Percentiles rank a stretch among this genome's conserved stretches.
These are phyloP conservation scores for Cynanchum wilfordii DNA, from an alignment of 257 asterid species.

Conservation along the genomic window DNA sequence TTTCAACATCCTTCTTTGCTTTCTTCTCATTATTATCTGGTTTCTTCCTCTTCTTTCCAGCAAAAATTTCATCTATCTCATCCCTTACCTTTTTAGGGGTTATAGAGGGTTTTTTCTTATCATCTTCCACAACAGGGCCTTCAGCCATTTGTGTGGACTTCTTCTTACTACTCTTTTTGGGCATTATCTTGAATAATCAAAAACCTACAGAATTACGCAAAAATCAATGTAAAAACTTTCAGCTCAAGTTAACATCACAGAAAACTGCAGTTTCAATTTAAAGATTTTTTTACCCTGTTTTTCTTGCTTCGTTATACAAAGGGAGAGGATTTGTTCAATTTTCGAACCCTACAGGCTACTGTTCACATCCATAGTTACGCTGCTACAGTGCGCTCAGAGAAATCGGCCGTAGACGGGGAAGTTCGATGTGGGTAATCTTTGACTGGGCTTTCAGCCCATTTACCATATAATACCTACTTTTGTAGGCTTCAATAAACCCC, in stretches of 20 bases:
- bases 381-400: too few relatives aligned
- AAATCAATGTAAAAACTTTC: not conserved
- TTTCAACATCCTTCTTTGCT: constrained; percentile 16
- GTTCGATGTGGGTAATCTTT: too few relatives aligned
- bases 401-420: too few relatives aligned
- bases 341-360: too few relatives aligned
- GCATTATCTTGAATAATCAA: constrained; percentile 14
- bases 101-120: constrained; percentile 21
- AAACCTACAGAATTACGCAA: not conserved
- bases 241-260: not conserved
- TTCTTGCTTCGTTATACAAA: too few relatives aligned
- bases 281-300: too few relatives aligned
- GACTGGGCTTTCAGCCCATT: too few relatives aligned
- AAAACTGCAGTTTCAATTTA: not conserved
- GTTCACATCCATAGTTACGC: too few relatives aligned
- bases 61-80: constrained; percentile 74
- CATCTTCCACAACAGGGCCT: constrained; percentile 3
- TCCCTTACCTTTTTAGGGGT: constrained; percentile 32
- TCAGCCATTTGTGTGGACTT: constrained; percentile 7
- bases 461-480: too few relatives aligned
- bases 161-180: constrained; percentile 21
- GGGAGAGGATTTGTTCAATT: too few relatives aligned
- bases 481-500: too few relatives aligned
- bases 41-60: constrained; percentile 49
- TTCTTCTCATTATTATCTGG: constrained; percentile 16